Evolutionary conservation across 768 basidiomycete species (phyloP).

Genomic region (Tricholomella constricta): DNA sequence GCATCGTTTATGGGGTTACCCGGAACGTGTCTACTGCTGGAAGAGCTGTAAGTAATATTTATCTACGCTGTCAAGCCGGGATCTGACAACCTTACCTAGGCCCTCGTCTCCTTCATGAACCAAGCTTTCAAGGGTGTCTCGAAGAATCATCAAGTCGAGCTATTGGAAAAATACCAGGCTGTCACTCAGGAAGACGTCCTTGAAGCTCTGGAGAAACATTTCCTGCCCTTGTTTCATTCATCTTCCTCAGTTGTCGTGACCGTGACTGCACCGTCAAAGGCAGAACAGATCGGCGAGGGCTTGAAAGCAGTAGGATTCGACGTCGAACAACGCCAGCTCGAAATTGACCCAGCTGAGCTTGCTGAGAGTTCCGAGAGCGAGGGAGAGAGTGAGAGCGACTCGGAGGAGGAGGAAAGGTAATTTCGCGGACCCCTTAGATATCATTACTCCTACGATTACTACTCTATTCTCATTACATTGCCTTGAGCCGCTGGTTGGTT

Average conservation of each 20-base stretch:
- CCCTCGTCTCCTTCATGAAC: constrained; percentile 81
- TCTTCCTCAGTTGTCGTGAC: constrained; percentile 77
- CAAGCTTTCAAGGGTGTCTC: constrained; percentile 87
- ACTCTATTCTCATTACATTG: constrained; percentile 6
- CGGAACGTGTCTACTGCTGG: constrained; percentile 81
- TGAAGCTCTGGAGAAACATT: constrained; percentile 64
- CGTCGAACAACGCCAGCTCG: constrained; percentile 71
- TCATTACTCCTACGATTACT: background rate
- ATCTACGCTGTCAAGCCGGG: background rate
- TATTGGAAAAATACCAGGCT: constrained; percentile 79
- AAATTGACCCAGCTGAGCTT: constrained; percentile 56
- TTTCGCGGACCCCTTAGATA: background rate
- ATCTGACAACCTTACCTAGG: constrained; percentile 44
- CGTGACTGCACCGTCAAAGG: constrained; percentile 82
- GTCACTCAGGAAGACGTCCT: constrained; percentile 82
- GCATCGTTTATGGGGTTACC: constrained; percentile 83
- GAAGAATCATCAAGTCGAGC: constrained; percentile 69
- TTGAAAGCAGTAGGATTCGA: constrained; percentile 72
- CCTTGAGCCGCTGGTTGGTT: constrained; percentile 3
- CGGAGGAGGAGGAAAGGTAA: constrained; percentile 13
- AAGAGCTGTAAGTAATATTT: constrained; percentile 66
- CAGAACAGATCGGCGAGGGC: constrained; percentile 65
- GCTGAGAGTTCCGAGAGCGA: constrained; percentile 36
- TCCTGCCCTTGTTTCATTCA: constrained; percentile 84
- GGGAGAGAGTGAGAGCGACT: constrained; percentile 33